Evolutionary conservation across 208 protist species (phyloP).

Genomic region (Jaenimonas drosophilae): DNA sequence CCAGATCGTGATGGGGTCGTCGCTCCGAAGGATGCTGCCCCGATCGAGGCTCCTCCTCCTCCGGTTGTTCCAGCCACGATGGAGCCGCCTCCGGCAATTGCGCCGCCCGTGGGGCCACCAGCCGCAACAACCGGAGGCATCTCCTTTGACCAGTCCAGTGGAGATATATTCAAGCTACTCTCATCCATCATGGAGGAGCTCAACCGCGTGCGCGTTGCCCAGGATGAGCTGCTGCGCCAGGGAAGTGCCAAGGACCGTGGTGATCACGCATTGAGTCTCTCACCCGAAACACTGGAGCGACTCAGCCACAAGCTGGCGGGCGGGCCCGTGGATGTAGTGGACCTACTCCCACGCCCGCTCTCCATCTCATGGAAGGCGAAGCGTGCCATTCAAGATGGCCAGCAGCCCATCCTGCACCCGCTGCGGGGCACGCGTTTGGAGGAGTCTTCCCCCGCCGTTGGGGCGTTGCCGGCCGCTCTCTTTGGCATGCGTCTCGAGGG

Average conservation of each 20-base stretch:
- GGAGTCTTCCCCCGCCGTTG: constrained; percentile 26
- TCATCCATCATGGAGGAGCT: constrained; percentile 81
- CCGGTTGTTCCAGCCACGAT: not conserved
- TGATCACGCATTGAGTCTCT: too few species aligned
- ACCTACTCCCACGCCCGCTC: constrained; percentile 53
- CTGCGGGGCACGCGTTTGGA: constrained; percentile 38
- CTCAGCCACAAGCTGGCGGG: constrained; percentile 38
- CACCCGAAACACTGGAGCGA: constrained; percentile 29
- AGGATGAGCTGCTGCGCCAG: constrained; percentile 40
- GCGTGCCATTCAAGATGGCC: constrained; percentile 35
- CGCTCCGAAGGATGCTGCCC: not conserved
- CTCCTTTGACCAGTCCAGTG: too few species aligned
- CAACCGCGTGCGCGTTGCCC: constrained; percentile 57
- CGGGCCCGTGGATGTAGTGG: constrained; percentile 38
- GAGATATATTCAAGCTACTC: constrained; percentile 69
- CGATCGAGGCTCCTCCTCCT: not conserved
- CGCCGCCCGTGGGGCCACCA: not conserved
- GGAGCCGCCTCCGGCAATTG: not conserved
- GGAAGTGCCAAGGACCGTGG: not conserved
- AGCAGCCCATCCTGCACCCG: constrained; percentile 76
- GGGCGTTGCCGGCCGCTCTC: constrained; percentile 25
- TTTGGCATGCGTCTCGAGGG: constrained; percentile 84
- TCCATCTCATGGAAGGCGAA: constrained; percentile 64
- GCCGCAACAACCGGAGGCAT: not conserved
- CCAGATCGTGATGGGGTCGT: not conserved